phyloP scores from a whole-genome alignment of 148 eudicot genomes.

The Polygonum aviculare region DNA sequence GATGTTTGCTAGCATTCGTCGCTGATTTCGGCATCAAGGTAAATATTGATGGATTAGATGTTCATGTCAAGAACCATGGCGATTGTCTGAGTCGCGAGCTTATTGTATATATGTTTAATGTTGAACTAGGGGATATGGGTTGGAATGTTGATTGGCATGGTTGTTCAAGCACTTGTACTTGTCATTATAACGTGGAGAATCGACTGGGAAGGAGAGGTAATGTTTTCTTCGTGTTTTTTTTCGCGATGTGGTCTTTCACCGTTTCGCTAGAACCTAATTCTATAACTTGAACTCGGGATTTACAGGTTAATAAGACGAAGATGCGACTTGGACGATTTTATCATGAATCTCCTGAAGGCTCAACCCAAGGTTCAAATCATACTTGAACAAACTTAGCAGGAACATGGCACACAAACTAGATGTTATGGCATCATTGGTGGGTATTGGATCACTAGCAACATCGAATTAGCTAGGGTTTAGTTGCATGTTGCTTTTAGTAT shows the following conservation, averaged over 20 bases:
- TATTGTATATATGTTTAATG: neutral
- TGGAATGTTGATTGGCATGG: slow-evolving; percentile 4
- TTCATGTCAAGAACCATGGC: too few species aligned
- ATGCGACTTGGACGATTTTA: neutral
- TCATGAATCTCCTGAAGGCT: neutral
- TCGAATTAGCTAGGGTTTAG: too few species aligned
- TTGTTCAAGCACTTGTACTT: neutral
- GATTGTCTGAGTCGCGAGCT: neutral
- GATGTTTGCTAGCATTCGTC: slow-evolving; percentile 24
- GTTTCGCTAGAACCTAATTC: too few species aligned
- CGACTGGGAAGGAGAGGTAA: slow-evolving; percentile 11
- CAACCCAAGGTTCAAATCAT: neutral
- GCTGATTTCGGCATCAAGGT: slow-evolving; percentile 25
- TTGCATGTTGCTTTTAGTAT: too few species aligned
- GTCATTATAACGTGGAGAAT: slow-evolving; percentile 9
- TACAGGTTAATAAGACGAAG: neutral
- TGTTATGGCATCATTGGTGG: too few species aligned
- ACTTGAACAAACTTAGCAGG: neutral
- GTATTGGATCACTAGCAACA: neutral
- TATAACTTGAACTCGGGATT: neutral
- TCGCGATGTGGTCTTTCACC: too few species aligned
- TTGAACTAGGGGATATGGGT: slow-evolving; percentile 8
- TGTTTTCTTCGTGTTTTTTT: too few species aligned
- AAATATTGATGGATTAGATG: neutral
- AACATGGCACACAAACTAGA: too few species aligned